Conservation (phyloP, 2,329 filamentous ascomycete genomes). For the Arthrobotrys iridis region DNA sequence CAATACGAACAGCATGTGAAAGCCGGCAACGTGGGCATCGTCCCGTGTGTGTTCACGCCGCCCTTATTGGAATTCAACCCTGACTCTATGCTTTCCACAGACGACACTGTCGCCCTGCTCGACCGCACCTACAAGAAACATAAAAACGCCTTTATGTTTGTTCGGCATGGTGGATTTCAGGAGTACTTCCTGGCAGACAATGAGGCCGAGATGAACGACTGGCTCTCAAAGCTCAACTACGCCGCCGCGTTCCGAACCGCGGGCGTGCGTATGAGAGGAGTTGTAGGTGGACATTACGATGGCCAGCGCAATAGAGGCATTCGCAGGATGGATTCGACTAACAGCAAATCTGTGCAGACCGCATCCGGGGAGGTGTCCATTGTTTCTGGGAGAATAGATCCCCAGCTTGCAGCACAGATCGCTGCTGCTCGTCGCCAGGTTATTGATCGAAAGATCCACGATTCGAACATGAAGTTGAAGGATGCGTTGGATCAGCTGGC, state of each 20-base stretch:
- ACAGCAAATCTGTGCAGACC: slow-evolving; percentile 70
- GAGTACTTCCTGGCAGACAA: slow-evolving; percentile 91
- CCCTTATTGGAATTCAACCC: slow-evolving; percentile 92
- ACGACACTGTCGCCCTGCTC: slow-evolving; percentile 86
- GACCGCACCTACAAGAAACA: slow-evolving; percentile 92
- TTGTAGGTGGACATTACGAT: slow-evolving; percentile 85
- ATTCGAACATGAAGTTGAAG: slow-evolving; percentile 81
- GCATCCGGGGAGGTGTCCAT: slow-evolving; percentile 78
- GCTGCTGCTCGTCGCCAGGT: slow-evolving; percentile 81
- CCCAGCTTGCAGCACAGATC: slow-evolving; percentile 86
- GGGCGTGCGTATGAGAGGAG: slow-evolving; percentile 87
- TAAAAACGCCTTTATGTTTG: slow-evolving; percentile 92
- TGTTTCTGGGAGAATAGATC: slow-evolving; percentile 77
- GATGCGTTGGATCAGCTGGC: slow-evolving; percentile 81
- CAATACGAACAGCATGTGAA: slow-evolving; percentile 86
- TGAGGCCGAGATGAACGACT: slow-evolving; percentile 93
- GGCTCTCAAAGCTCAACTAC: slow-evolving; percentile 95
- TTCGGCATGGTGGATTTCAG: slow-evolving; percentile 84
- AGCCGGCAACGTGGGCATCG: slow-evolving; percentile 75
- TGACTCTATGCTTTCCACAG: slow-evolving; percentile 90
- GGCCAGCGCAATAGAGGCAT: slow-evolving; percentile 79
- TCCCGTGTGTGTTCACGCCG: slow-evolving; percentile 85
- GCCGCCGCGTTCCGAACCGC: slow-evolving; percentile 92
- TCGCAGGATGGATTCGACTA: slow-evolving; percentile 71
- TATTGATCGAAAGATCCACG: slow-evolving; percentile 82